Conservation (phyloP, 2,329 filamentous ascomycete genomes). For the Cladophialophora exuberans region DNA sequence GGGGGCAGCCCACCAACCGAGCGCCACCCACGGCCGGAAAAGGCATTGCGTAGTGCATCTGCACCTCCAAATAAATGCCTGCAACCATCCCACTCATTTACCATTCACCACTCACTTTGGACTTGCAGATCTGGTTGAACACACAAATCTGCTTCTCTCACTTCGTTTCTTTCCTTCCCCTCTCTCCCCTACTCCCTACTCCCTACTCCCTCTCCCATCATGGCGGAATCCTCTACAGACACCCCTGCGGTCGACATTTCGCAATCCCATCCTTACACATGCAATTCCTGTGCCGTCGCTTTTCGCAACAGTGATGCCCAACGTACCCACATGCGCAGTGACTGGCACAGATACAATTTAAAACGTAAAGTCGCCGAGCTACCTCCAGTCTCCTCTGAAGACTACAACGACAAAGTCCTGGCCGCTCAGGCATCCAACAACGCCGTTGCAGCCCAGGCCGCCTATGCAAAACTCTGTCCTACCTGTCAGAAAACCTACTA, state of each 20-base stretch:
- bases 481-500: conserved; percentile 91
- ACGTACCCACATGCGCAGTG: conserved; percentile 93
- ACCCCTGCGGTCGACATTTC: conserved; percentile 24
- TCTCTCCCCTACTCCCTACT: not conserved
- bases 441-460: conserved; percentile 83
- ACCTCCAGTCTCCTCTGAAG: conserved; percentile 86
- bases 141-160: not conserved
- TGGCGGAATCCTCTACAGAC: conserved; percentile 27
- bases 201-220: conserved; percentile 12
- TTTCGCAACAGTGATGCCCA: conserved; percentile 94
- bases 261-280: conserved; percentile 74
- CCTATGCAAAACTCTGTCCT: conserved; percentile 81
- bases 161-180: not conserved
- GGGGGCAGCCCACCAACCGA: too few relatives aligned
- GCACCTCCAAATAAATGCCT: not conserved
- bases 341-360: conserved; percentile 98
- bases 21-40: too few relatives aligned
- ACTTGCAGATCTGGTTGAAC: not conserved
- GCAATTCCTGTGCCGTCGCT: conserved; percentile 96
- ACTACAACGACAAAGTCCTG: conserved; percentile 94
- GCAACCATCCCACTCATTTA: conserved; percentile 13
- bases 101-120: not conserved
- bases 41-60: too few relatives aligned
- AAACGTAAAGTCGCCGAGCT: conserved; percentile 91
- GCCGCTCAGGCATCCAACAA: conserved; percentile 83